Evolutionary conservation across 495 filamentous ascomycete genomes (phyloP).

Genomic region (Geoglossum glabrum): DNA sequence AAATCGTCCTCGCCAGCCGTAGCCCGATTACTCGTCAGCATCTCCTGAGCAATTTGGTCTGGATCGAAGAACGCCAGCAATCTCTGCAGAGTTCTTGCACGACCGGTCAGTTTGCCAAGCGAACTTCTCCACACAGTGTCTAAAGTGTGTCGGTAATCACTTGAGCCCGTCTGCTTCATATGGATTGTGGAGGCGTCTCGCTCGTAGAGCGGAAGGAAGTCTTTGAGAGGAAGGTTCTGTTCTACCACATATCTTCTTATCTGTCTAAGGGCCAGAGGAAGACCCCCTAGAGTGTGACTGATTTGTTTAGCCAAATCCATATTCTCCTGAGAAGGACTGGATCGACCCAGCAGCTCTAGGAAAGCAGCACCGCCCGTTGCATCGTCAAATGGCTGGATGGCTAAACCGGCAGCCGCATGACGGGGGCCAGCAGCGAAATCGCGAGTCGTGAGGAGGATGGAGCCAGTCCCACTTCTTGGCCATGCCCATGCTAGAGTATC

Average conservation of each 20-base stretch:
- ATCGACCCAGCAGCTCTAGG: constrained; percentile 6
- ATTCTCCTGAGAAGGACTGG: constrained; percentile 4
- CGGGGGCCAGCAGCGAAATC: background rate
- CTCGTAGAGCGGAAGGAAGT: constrained; percentile 15
- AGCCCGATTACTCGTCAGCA: constrained; percentile 3
- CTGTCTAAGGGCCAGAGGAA: background rate
- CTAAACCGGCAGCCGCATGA: background rate
- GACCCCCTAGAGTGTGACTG: background rate
- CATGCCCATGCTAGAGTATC: background rate
- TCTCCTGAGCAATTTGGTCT: constrained; percentile 12
- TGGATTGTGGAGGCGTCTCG: constrained; percentile 14
- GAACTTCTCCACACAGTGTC: background rate
- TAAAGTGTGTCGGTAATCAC: background rate
- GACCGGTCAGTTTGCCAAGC: constrained; percentile 2
- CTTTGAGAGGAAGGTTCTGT: constrained; percentile 8
- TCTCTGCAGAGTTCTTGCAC: constrained; percentile 7
- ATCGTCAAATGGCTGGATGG: constrained; percentile 9
- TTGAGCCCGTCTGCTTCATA: constrained; percentile 8
- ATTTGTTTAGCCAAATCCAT: background rate
- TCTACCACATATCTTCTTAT: constrained; percentile 8
- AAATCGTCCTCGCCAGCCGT: background rate
- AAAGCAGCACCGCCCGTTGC: constrained; percentile 5
- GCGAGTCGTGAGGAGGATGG: background rate
- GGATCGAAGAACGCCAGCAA: constrained; percentile 15
- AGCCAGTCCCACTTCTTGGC: background rate